Evolutionary conservation across 116 monocot species (phyloP), one percentile per base, ranked within the genome.

Genomic region (Thalassia testudinum): DNA sequence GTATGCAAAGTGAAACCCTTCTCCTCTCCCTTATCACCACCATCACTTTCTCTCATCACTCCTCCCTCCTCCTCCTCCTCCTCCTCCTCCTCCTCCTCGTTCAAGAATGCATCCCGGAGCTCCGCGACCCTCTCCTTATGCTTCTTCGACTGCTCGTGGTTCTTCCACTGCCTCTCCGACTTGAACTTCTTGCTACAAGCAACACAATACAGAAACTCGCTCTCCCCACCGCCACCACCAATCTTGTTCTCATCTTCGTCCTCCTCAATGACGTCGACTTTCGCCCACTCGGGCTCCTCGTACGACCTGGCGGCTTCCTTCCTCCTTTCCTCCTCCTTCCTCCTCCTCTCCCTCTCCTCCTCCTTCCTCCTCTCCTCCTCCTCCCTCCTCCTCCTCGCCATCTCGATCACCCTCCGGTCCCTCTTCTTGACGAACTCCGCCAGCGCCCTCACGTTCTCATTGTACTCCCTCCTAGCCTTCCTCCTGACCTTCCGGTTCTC

Each of bases 101-200:
- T 74, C 42, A 74, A 49, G 37, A 87, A 75, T 1, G 68, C 44
- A 50, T 62, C 58, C 55, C 59, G 75, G 21, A 93, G 59, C 66
- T 87, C 87, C 1, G 68, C 73, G 40, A 93, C 78, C 71, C 81
- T 88, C 23, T 85, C 85, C 60, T 29, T 66, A 40, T 97, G 95
- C 66, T 97, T 97, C 77, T 85, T 97, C 1, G 95, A 97, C 60
- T 97, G 95, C 76, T 88, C 95, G 29, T 97, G 95, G 54, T 97
- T 97, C 75, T 85, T 88, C 95, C 95, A 97, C 57, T 97, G 95
- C 76, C 85, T 97, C 51, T 97, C 82, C 0, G 95, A 88, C 65
- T 85, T 97, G 49, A 97, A 97, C 63, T 88, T 97, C 66, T 97
- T 97, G 60, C 66, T 80, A 56, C 92, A 92, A 17, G 60, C 83